Evolutionary conservation across 345 rosid species (phyloP), one percentile per base, ranked within the genome.

Genomic region (Boechera retrofracta): DNA sequence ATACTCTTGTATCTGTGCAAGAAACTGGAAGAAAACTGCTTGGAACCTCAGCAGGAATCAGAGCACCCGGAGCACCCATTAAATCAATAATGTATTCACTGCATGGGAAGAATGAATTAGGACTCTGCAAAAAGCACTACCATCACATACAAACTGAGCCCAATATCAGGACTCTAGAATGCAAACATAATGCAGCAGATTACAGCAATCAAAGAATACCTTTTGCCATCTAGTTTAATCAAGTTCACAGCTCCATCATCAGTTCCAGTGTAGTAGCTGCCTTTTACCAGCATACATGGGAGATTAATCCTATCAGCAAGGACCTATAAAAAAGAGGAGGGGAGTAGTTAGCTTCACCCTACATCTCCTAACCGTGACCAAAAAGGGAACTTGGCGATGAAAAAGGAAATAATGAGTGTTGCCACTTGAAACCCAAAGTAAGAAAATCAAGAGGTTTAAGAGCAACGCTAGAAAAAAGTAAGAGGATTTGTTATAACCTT

Each of bases 41-140:
- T 58, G 98, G 93, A 67, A 91, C 97, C 86, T 94, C 98, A 6
- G 86, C 82, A 74, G 98, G 98, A 75, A 91, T 89, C 62, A 94
- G 82, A 10, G 94, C 83, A 59, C 98, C 98, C 60, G 98, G 97
- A 81, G 98, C 98, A 79, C 97, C 97, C 98, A 94, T 94, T 71
- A 94, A 88, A 82, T 94, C 98, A 71, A 94, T 87, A 71, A 94
- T 94, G 77, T 89, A 91, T 79, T 94, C 98, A 83, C 96, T 87
- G 89, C 89, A 87, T 58, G 73, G 67, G 59, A 72, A 78, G 48
- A 77, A 78, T 21, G 59, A 32, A 71, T 59, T 59, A 82, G 74
- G 54, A 38, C 54, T 64, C 32, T 41, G 55, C 65, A 60, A 41
- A 80, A 54, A 68, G 45, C 58, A 67, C 69, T 67, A 73, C 53